phyloP scores from a whole-genome alignment of 2,329 filamentous ascomycete species.

The Myriosclerotinia duriaeana region DNA sequence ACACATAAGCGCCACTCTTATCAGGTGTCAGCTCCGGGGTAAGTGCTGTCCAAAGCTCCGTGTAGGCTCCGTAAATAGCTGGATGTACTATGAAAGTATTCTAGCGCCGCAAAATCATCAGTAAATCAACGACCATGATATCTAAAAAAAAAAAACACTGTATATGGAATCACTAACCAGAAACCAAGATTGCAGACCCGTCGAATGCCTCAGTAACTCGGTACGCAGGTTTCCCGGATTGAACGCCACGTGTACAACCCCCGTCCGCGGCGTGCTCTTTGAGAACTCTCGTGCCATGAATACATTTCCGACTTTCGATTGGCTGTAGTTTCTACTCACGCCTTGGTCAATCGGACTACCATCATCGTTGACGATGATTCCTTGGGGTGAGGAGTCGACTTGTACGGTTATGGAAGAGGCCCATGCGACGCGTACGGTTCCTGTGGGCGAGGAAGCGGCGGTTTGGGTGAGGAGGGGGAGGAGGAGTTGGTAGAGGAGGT shows the following conservation, averaged over 20 bases:
- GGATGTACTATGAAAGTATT: slow-evolving; percentile 26
- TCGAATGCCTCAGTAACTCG: slow-evolving; percentile 11
- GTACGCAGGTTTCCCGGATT: slow-evolving; percentile 30
- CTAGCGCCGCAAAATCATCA: slow-evolving; percentile 8
- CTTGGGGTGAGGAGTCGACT: slow-evolving; percentile 22
- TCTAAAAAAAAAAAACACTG: background rate
- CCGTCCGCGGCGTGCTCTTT: slow-evolving; percentile 16
- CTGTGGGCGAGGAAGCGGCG: slow-evolving; percentile 24
- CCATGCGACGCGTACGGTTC: slow-evolving; percentile 30
- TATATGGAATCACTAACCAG: slow-evolving; percentile 16
- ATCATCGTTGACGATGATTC: slow-evolving; percentile 22
- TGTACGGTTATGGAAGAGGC: slow-evolving; percentile 30
- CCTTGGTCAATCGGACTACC: slow-evolving; percentile 7
- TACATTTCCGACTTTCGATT: slow-evolving; percentile 30
- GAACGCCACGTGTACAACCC: slow-evolving; percentile 26
- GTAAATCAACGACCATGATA: background rate
- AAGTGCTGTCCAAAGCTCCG: slow-evolving; percentile 16
- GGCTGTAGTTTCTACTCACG: slow-evolving; percentile 26
- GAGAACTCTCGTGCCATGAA: slow-evolving; percentile 28
- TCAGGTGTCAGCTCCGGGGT: background rate
- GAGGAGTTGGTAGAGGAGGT: slow-evolving; percentile 42
- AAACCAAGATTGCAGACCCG: background rate
- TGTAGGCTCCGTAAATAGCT: slow-evolving; percentile 32
- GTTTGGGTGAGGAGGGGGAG: slow-evolving; percentile 28
- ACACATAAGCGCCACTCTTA: background rate